These are phyloP conservation scores for Caloboletus firmus DNA, from an alignment of 1,284 basidiomycete genomes.

Conservation along the genomic window DNA sequence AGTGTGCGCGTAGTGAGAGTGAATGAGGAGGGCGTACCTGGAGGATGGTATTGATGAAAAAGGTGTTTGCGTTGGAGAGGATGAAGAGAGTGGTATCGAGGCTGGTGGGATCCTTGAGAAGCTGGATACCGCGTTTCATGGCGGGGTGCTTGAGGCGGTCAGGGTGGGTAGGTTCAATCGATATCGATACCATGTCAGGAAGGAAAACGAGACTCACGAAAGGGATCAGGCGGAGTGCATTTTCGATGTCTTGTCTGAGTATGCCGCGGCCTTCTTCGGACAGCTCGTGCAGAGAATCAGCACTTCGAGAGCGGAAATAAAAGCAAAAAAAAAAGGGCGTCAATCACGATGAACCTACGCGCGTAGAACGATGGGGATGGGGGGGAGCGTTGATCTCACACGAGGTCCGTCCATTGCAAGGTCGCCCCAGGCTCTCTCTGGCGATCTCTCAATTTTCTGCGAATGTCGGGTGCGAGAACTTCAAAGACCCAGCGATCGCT, in stretches of 20 bases:
- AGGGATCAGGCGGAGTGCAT: conserved; percentile 79
- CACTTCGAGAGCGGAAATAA: conserved; percentile 43
- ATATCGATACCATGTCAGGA: no score
- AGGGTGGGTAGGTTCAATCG: no score
- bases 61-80: conserved; percentile 90
- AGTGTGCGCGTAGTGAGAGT: neutral
- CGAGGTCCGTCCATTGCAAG: conserved; percentile 91
- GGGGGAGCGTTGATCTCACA: conserved; percentile 55
- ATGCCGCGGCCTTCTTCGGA: conserved; percentile 57
- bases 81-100: conserved; percentile 81
- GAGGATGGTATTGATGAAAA: conserved; percentile 91
- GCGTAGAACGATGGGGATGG: neutral
- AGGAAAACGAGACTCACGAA: conserved; percentile 59
- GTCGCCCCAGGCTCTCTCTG: conserved; percentile 37
- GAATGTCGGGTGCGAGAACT: conserved; percentile 82
- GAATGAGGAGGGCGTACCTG: conserved; percentile 47
- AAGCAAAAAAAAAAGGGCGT: neutral
- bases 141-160: conserved; percentile 80
- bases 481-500: conserved; percentile 97
- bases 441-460: conserved; percentile 78
- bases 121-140: conserved; percentile 86
- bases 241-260: conserved; percentile 74
- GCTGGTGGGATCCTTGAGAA: conserved; percentile 63
- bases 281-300: conserved; percentile 72
- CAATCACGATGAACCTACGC: neutral